Base-by-base conservation (phyloP, 1,284 basidiomycete species). In the Ustilago hordei region DNA sequence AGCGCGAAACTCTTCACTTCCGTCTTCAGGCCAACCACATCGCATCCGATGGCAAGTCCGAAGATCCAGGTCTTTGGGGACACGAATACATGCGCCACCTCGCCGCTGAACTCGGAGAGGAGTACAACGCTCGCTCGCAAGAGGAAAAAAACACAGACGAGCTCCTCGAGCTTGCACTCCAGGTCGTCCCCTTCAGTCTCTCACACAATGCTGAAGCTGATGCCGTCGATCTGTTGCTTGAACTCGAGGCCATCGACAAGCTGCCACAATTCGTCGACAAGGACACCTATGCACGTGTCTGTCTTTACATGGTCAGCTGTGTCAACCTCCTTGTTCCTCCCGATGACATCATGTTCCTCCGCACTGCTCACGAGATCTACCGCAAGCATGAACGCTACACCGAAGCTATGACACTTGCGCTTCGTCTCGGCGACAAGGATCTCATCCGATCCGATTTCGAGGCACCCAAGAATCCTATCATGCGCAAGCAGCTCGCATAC, bases 71-170 rank as follows among this genome's bases (percentile, higher is more conserved):
- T 34, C 90, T 92, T 34, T 99, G 97, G 97, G 97, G 97, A 9
- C 95, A 99, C 87, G 97, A 99, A 88, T 99, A 99, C 85, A 94
- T 99, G 72, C 92, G 96, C 54, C 97, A 99, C 86, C 90, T 99
- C 48, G 95, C 97, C 11, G 92, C 97, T 2, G 97, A 99, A 84
- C 91, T 99, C 11, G 95, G 95, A 31, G 94, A 98, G 85, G 97
- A 99, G 85, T 99, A 93, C 86, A 90, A 85, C 48, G 88, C 60
- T 84, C 90, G 80, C 45, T 69, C 75, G 4, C 65, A 72, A 17
- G 75, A 81, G 55, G 75, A 74, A 1, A 75, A 81, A 15, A 60
- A 69, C 50, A 76, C 78, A 17, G 48, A 58, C 19, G 83, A 85
- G 67, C 75, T 85, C n/a, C 66, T 92, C 54, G 88, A 89, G 6